Base-by-base conservation (phyloP, 192 early-diverging fungal species). In the Linnemannia schmuckeri region DNA sequence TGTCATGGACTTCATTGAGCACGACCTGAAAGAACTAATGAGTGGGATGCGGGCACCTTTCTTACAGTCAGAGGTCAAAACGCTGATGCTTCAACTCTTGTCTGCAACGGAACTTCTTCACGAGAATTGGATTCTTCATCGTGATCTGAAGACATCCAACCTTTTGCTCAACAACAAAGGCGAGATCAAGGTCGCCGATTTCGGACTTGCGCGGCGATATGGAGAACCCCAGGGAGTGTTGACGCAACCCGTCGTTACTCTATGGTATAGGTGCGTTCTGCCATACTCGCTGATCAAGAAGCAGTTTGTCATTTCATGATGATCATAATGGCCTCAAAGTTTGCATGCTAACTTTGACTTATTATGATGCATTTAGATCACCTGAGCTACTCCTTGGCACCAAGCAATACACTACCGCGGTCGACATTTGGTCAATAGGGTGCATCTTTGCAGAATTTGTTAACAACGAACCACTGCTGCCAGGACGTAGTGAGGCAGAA, bases 1-100 rank as follows among this genome's bases (percentile, higher is more conserved):
- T 77, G 97, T 97, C 6, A 99, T 99, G 98, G 98, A 99, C 73
- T 99, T 96, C 87, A 94, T 98, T 80, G 97, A 98, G 47, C 97
- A 99, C 82, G 98, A 99, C 78, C 90, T 99, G 57, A 97, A 98
- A 72, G 88, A 94, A 9, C 89, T 99, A 0, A 97, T 99, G 97
- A 96, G 95, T 66, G 89, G 89, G 44, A 98, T 97, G 96, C 87
- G 87, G 5, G 63, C 86, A 6, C 93, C 95, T 10, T 99, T 99
- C 80, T 83, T 95, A 27, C 95, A 95, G 55, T 96, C 96, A 7
- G 98, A 99, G 88, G 93, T 94, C 41, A 96, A 96, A 70, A 93
- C 96, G 0, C 76, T 97, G 54, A 92, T 96, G 93, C 40, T 92
- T 20, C 96, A 97, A 78, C 72, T 95, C 5, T 61, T 95, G 22